phyloP scores from a whole-genome alignment of 1,284 basidiomycete genomes.

The Malassezia caprae region DNA sequence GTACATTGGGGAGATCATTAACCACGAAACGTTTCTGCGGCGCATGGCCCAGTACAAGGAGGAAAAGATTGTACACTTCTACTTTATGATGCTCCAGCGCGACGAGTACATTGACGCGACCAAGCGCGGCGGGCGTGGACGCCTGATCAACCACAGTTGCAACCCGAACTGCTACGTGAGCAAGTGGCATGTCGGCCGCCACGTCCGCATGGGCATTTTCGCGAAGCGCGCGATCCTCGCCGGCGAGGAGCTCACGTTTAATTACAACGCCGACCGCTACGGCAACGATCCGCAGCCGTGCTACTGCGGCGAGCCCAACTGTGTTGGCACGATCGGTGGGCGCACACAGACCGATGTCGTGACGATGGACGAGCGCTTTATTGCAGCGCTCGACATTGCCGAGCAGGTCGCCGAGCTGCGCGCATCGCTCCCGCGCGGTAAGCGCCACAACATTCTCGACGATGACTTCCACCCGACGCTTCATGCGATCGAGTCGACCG shows the following conservation, averaged over 20 bases:
- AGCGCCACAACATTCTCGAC: slow-evolving; percentile 81
- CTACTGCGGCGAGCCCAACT: slow-evolving; percentile 91
- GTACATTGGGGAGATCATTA: slow-evolving; percentile 94
- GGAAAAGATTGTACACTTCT: slow-evolving; percentile 91
- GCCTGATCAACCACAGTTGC: slow-evolving; percentile 97
- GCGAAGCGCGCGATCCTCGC: slow-evolving; percentile 70
- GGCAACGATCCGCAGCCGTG: slow-evolving; percentile 87
- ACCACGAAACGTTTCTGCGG: slow-evolving; percentile 73
- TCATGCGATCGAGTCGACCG: slow-evolving; percentile 64
- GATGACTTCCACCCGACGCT: slow-evolving; percentile 69
- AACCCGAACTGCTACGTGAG: slow-evolving; percentile 98
- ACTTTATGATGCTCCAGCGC: slow-evolving; percentile 99
- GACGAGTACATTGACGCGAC: slow-evolving; percentile 99
- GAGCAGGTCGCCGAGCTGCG: slow-evolving; percentile 71
- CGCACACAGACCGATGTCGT: slow-evolving; percentile 95
- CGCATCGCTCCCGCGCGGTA: slow-evolving; percentile 79
- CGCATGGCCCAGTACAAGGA: slow-evolving; percentile 87
- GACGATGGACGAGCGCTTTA: slow-evolving; percentile 83
- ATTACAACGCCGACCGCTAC: slow-evolving; percentile 98
- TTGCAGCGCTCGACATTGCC: slow-evolving; percentile 90
- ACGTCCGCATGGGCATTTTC: slow-evolving; percentile 96
- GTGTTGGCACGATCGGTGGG: slow-evolving; percentile 89
- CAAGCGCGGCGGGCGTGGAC: slow-evolving; percentile 85
- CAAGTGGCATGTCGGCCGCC: slow-evolving; percentile 87
- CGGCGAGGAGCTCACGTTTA: slow-evolving; percentile 93